Evolutionary conservation across 2,329 filamentous ascomycete genomes (phyloP), one percentile per base, ranked within the genome.

Genomic region (Cryphonectria radicalis): DNA sequence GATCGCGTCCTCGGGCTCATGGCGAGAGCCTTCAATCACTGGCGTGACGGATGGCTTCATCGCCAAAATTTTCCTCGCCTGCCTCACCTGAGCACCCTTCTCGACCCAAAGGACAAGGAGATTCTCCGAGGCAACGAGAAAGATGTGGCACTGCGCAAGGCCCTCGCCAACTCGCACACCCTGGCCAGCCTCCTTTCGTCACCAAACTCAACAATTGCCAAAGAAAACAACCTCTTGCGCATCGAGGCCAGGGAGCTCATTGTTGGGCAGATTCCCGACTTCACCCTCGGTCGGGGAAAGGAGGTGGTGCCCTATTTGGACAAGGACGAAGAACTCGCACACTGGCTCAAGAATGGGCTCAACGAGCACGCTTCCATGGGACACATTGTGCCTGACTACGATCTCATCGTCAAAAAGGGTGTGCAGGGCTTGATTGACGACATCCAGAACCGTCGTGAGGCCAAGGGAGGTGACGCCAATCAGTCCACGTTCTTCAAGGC

Each of bases 331-430:
- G 46, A 35, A 13, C 11, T 70, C 8, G 63, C 62, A 8, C 28
- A 37, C n/a, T 70, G 63, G 63, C 63, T 70, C 19, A 67, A 70
- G 53, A 37, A 28, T 14, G 28, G 37, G 50, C 64, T 70, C 14
- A 67, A 70, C 50, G 68, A 70, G 63, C 59, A n/a, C 40, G 50
- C 68, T 37, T 43, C 68, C 50, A 70, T 70, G 68, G 68, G 68
- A 19, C 68, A 70, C 19, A 60, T 70, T 6, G 63, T 70, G 37
- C 68, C 68, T 7, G 64, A 67, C 53, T 67, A 59, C 19, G 25
- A 70, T 22, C 22, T 32, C 14, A 22, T 67, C 22, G 68, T 70
- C 13, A 19, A 35, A n/a, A 66, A 70, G 17, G 68, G 68, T 8
- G 14, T 70, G 4, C 40, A 64, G 17, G 35, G 42, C 3, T 22